Base-by-base conservation (phyloP, 495 filamentous ascomycete species). In the Talaromyces borbonicus region DNA sequence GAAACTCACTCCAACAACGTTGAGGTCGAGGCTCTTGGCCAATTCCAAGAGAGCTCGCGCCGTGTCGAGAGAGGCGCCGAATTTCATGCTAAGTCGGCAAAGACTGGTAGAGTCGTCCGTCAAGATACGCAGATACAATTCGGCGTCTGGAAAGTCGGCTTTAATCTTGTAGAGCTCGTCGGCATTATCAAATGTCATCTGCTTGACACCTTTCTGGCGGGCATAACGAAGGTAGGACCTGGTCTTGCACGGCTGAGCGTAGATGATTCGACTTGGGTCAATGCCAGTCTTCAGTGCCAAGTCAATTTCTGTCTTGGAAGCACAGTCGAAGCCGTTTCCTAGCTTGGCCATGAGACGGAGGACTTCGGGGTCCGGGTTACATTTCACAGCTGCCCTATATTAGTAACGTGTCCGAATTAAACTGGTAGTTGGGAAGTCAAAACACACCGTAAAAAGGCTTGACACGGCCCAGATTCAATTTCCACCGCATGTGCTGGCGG, bases 331-430 rank as follows among this genome's bases (percentile, higher is more conserved):
- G 49, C 93, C 92, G 49, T 88, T 90, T 52, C 89, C 92, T 41
- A 96, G 75, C 47, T 77, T 75, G 51, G 87, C 79, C 57, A 99
- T 79, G 43, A 97, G 83, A 56, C 84, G 80, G 49, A 99, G 68
- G 36, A 99, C 81, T 65, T 85, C 84, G 2, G 82, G 79, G 65
- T 97, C 92, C 8, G 88, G 87, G 73, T 99, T 97, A 63, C 92
- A 97, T 68, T 99, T 99, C 69, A 99, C 89, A 49, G 92, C 90
- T 95, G 53, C n/a, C n/a, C n/a, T n/a, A n/a, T n/a, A n/a, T n/a
- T 33, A 37, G 11, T 16, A 11, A 11, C 8, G 15, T 5, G 35
- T 8, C 5, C 26, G 5, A 5, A 29, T 5, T 8, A 8, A 32
- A 12, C n/a, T 22, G 5, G 24, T 30, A 14, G 4, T 4, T 31